Percentiles rank a stretch among this genome's conserved stretches.
phyloP scores from a whole-genome alignment of 208 protist genomes.

The Histomonas meleagridis region DNA sequence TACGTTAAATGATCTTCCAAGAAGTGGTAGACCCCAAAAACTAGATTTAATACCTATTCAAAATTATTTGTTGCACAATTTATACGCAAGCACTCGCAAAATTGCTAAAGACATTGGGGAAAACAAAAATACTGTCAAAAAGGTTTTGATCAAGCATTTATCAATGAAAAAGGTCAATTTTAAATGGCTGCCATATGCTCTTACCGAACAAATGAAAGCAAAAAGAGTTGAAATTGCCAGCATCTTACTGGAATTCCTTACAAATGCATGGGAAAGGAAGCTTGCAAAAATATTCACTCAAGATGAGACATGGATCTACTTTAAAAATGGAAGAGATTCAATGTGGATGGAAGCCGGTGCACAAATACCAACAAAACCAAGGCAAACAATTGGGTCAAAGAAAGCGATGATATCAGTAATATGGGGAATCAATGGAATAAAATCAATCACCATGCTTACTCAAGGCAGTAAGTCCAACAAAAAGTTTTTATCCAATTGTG shows the following conservation, averaged over 20 bases:
- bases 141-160: background rate
- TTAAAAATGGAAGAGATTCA: background rate
- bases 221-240: background rate
- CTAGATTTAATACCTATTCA: too few species aligned
- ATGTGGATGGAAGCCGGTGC: background rate
- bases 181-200: background rate
- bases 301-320: background rate
- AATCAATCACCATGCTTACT: background rate
- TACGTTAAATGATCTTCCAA: too few species aligned
- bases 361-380: background rate
- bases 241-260: background rate
- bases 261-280: background rate
- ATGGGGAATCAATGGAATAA: background rate
- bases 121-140: background rate
- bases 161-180: background rate
- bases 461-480: background rate
- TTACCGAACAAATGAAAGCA: background rate
- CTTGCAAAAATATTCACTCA: background rate
- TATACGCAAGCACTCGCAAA: background rate
- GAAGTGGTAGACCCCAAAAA: too few species aligned
- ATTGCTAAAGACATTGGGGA: background rate
- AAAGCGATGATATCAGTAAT: constrained; percentile 1
- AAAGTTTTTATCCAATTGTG: background rate
- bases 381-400: background rate
- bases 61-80: too few species aligned